Conservation (phyloP, 2,329 filamentous ascomycete genomes). For the Diaporthe capsici region DNA sequence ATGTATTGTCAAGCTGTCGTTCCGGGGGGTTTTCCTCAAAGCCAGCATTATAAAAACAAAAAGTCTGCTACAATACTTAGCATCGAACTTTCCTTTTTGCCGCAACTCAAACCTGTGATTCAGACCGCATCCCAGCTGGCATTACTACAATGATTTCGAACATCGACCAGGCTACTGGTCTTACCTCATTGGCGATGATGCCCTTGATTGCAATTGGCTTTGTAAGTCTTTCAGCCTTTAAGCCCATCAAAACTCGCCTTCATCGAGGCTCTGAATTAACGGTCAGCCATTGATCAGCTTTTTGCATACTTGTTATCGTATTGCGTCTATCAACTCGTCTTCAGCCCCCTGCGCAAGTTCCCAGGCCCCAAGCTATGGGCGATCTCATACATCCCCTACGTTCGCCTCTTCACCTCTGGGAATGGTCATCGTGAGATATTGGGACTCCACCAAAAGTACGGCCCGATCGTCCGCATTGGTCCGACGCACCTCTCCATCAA, state of each 20-base stretch:
- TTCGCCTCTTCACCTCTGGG: slow-evolving; percentile 14
- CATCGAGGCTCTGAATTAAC: background rate
- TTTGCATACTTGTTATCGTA: slow-evolving; percentile 7
- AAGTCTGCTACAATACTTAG: background rate
- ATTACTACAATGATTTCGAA: background rate
- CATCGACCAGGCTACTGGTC: background rate
- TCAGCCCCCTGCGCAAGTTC: slow-evolving; percentile 32
- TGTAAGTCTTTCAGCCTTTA: background rate
- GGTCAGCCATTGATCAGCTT: background rate
- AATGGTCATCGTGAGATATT: slow-evolving; percentile 25
- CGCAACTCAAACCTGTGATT: background rate
- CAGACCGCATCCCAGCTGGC: background rate
- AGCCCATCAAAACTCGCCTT: background rate
- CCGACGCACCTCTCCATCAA: slow-evolving; percentile 27
- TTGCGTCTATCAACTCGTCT: slow-evolving; percentile 35
- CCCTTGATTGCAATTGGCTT: background rate
- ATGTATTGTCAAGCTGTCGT: background rate
- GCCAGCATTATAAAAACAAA: background rate
- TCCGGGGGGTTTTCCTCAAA: background rate
- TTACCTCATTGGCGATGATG: background rate
- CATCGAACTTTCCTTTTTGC: background rate
- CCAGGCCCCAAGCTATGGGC: slow-evolving; percentile 38
- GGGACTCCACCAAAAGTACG: slow-evolving; percentile 23
- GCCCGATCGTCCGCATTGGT: slow-evolving; percentile 32
- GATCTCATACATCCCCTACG: slow-evolving; percentile 26